A percentile compares a stretch with the other conserved stretches of the same genome.
These are phyloP conservation scores for Allantophomopsis cytisporea DNA, from an alignment of 2,329 filamentous ascomycete species.

Conservation along the genomic window DNA sequence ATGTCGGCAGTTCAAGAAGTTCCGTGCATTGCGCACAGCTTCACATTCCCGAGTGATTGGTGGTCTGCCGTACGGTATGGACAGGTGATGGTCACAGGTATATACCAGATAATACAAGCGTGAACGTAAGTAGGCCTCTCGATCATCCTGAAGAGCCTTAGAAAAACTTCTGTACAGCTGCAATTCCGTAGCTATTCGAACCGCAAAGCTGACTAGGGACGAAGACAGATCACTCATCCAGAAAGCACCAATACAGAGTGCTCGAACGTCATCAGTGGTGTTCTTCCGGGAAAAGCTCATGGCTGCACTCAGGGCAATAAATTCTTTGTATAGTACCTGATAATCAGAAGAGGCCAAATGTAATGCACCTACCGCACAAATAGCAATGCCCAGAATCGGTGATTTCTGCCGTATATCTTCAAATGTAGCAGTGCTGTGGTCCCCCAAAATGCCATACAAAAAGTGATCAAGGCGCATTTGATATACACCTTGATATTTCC, in stretches of 20 bases:
- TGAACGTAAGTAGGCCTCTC: conserved; percentile 36
- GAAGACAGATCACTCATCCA: conserved; percentile 39
- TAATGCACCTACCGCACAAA: too few species aligned
- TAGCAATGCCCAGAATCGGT: too few species aligned
- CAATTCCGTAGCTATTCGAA: conserved; percentile 42
- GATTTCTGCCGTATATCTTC: too few species aligned
- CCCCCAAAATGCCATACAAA: too few species aligned
- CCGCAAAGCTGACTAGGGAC: conserved; percentile 23
- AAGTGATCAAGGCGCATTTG: too few species aligned
- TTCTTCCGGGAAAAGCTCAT: not conserved
- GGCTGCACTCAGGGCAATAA: not conserved
- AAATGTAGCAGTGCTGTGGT: too few species aligned
- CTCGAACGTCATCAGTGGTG: conserved; percentile 38
- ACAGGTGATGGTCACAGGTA: conserved; percentile 53
- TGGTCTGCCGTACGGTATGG: conserved; percentile 48
- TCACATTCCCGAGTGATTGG: conserved; percentile 44
- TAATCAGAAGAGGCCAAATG: too few species aligned
- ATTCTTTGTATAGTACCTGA: not conserved
- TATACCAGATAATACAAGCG: conserved; percentile 51
- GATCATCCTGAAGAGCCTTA: conserved; percentile 30
- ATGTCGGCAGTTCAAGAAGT: conserved; percentile 33
- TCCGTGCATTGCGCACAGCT: conserved; percentile 41
- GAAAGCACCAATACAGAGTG: conserved; percentile 46
- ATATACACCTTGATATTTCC: too few species aligned
- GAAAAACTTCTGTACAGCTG: conserved; percentile 39